A percentile compares a stretch with the other conserved stretches of the same genome.
Evolutionary conservation across 116 monocot species (phyloP).

Genomic region (Iris pallida): DNA sequence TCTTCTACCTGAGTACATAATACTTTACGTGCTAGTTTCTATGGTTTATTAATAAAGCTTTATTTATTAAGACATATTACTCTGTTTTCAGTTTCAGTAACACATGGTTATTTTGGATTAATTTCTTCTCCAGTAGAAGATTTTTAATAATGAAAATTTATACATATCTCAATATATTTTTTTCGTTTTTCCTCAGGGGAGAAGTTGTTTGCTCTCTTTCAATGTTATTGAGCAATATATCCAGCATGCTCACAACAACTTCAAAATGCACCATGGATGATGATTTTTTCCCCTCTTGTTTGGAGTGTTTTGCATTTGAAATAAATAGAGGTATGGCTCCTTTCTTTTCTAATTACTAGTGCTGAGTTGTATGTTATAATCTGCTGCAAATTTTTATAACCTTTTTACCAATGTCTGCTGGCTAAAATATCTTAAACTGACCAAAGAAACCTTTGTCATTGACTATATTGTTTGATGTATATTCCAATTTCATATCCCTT

Average conservation of each 20-base stretch:
- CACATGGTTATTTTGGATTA: no score
- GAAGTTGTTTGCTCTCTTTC: slow-evolving; percentile 49
- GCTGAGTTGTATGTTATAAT: no score
- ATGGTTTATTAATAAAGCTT: slow-evolving; percentile 7
- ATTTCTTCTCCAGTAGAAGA: no score
- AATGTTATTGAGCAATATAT: slow-evolving; percentile 35
- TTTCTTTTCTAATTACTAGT: neutral
- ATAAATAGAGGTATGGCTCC: slow-evolving; percentile 31
- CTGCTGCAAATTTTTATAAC: neutral
- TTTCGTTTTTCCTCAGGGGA: slow-evolving; percentile 46
- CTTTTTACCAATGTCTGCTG: neutral
- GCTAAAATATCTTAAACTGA: no score
- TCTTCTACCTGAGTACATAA: slow-evolving; percentile 64
- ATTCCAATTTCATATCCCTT: no score
- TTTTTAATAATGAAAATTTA: no score
- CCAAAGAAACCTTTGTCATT: no score
- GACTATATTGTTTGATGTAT: no score
- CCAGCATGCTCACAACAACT: slow-evolving; percentile 17
- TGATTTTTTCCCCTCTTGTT: slow-evolving; percentile 14
- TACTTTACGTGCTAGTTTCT: neutral
- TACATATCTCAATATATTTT: neutral
- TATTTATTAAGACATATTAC: no score
- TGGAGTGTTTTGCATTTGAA: slow-evolving; percentile 28
- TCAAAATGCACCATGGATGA: slow-evolving; percentile 3
- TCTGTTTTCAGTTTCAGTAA: no score